These are phyloP conservation scores for Teratosphaeria destructans DNA, from an alignment of 2,329 filamentous ascomycete species.

Conservation along the genomic window DNA sequence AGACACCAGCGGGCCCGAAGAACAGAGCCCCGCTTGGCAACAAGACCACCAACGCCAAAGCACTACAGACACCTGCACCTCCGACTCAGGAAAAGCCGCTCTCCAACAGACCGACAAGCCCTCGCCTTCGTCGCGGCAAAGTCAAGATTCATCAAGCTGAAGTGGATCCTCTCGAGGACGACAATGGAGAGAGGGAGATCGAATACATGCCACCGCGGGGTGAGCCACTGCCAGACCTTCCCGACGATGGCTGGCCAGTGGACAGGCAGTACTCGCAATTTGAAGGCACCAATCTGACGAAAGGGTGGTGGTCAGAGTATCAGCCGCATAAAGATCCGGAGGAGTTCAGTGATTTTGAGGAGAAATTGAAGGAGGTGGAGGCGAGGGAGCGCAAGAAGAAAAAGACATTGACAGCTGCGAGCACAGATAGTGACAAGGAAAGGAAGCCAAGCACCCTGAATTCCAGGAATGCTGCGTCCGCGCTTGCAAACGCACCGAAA, in stretches of 20 bases:
- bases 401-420: conserved; percentile 8
- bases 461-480: conserved; percentile 41
- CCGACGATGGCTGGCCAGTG: conserved; percentile 20
- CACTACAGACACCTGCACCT: conserved; percentile 48
- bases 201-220: conserved; percentile 80
- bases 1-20: conserved; percentile 74
- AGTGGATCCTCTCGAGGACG: conserved; percentile 15
- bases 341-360: conserved; percentile 56
- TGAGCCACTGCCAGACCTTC: conserved; percentile 31
- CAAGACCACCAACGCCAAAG: conserved; percentile 94
- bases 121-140: conserved; percentile 43
- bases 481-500: conserved; percentile 23
- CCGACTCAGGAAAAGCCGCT: conserved; percentile 43
- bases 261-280: conserved; percentile 29
- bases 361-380: conserved; percentile 31
- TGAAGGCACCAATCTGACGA: conserved; percentile 42
- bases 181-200: conserved; percentile 57
- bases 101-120: conserved; percentile 43
- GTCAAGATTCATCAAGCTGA: conserved; percentile 56
- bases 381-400: conserved; percentile 14
- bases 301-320: conserved; percentile 42
- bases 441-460: conserved; percentile 40
- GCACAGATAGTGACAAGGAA: conserved; percentile 2
- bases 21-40: conserved; percentile 74
- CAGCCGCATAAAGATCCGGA: conserved; percentile 41